A percentile compares a stretch with the other conserved stretches of the same genome.
Evolutionary conservation across 1,139 yeast species (phyloP).

Genomic region (Scheffersomyces illinoinensis): DNA sequence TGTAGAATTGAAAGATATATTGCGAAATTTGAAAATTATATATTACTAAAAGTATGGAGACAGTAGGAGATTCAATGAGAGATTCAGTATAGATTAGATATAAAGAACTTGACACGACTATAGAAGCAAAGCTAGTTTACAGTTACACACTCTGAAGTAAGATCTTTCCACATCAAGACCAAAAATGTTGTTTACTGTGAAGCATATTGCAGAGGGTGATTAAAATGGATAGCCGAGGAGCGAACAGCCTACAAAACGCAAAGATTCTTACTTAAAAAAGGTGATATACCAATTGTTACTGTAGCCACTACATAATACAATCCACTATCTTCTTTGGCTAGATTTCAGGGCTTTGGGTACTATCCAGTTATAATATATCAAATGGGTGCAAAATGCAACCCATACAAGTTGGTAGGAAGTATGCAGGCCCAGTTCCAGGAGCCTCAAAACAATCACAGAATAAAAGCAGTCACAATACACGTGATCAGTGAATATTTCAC

Average conservation of each 20-base stretch:
- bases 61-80: not conserved
- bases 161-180: not conserved
- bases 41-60: not conserved
- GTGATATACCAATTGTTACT: no score
- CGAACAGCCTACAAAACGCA: not conserved
- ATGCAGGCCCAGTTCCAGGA: not conserved
- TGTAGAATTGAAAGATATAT: not conserved
- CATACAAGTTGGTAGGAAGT: not conserved
- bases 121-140: no score
- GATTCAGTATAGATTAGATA: no score
- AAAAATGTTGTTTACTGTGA: no score
- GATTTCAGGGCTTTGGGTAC: not conserved
- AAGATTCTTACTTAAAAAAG: no score
- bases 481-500: not conserved
- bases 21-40: not conserved
- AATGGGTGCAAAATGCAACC: not conserved
- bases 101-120: not conserved
- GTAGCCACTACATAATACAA: not conserved
- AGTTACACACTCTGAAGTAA: not conserved
- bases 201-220: not conserved
- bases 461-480: conserved; percentile 23
- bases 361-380: not conserved
- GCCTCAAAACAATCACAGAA: not conserved
- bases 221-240: not conserved
- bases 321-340: not conserved